Evolutionary conservation across 202 grass and related monocot genomes (phyloP), one percentile per base, ranked within the genome.

Genomic region (Saccharum hybrid): DNA sequence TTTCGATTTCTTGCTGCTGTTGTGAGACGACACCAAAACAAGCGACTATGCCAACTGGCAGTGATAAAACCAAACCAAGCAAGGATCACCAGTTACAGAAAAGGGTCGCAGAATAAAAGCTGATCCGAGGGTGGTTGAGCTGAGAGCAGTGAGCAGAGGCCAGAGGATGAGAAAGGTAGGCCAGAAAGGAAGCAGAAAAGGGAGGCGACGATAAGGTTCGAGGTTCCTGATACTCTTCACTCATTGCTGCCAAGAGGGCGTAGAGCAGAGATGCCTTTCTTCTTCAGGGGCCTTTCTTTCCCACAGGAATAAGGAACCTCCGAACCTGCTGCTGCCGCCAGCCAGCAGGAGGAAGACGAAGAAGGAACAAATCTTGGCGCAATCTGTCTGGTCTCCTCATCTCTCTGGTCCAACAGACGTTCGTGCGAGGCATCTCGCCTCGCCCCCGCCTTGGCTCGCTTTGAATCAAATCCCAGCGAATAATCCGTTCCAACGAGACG

Each of bases 131-230:
- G 56, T 11, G 21, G 57, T 49, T 49, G 46, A 49, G 46, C 12
- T 30, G 36, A 4, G 26, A 1, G 54, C 16, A 37, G 46, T 4
- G 59, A 59, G n/a, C 54, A 59, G 54, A 22, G 54, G n/a, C 54
- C 10, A 12, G 10, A 28, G 34, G 79, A 38, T 46, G 46, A 80
- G 66, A 60, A 57, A 86, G 78, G 69, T 36, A 63, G 51, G 38
- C 69, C 42, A 86, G 79, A 86, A 90, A 87, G 40, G 65, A 81
- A 68, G 83, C 28, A 68, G 67, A 69, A 87, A 87, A 79, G 75
- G 40, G 77, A 21, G 0, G 14, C 6, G 1, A 51, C 31, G 79
- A 86, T 86, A 81, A 86, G 88, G 73, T 61, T 61, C 10, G 54
- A n/a, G 48, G 48, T 71, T 76, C 26, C 62, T 41, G 76, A 38